A percentile compares a stretch with the other conserved stretches of the same genome.
phyloP scores from a whole-genome alignment of 495 filamentous ascomycete species.

The Trichoderma parareesei region DNA sequence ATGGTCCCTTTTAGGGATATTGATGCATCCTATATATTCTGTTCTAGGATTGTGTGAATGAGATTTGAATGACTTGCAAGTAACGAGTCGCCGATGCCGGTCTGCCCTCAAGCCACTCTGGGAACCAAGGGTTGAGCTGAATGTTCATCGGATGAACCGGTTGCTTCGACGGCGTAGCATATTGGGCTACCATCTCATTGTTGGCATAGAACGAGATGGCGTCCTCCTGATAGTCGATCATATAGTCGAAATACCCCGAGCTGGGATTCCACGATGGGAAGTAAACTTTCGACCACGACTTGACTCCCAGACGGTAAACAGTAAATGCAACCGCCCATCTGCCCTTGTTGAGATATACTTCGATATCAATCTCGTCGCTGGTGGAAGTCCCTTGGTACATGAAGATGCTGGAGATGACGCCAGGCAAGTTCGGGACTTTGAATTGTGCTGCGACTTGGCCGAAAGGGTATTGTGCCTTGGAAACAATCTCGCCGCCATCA shows the following conservation, averaged over 20 bases:
- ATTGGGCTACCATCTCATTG: neutral
- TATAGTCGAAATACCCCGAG: neutral
- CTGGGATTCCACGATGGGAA: neutral
- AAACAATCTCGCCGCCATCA: neutral
- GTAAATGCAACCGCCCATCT: conserved; percentile 2
- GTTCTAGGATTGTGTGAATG: neutral
- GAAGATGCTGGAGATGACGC: neutral
- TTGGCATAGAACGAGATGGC: conserved; percentile 2
- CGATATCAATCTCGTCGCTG: conserved; percentile 4
- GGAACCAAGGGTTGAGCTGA: neutral
- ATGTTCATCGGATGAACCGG: conserved; percentile 1
- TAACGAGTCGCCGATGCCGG: neutral
- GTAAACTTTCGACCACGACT: neutral
- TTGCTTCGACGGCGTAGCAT: neutral
- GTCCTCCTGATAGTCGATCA: conserved; percentile 1
- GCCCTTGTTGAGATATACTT: neutral
- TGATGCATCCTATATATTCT: neutral
- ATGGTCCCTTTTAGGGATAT: too few species aligned
- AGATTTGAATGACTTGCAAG: neutral
- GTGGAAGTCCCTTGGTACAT: conserved; percentile 3
- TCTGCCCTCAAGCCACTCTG: neutral
- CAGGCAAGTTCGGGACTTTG: neutral
- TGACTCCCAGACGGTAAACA: neutral
- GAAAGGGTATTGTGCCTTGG: neutral
- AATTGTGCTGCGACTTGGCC: neutral